Conservation (phyloP, 176 grass and related monocot species). For the Raddia distichophylla region DNA sequence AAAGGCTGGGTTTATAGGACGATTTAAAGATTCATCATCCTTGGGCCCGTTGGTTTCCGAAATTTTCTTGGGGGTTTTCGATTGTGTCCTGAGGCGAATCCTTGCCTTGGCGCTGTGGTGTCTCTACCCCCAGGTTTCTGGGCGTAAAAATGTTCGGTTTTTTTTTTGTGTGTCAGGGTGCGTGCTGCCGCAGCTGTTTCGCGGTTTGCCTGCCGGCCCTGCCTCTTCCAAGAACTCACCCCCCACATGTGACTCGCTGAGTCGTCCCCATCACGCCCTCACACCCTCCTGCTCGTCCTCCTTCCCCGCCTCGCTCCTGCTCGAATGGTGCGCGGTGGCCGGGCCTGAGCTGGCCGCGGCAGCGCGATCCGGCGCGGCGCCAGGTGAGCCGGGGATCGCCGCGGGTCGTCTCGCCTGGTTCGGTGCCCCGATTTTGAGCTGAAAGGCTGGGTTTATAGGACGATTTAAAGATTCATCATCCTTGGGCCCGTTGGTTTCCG, state of each 20-base stretch:
- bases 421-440: neutral
- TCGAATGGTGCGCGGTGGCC: slow-evolving; percentile 2
- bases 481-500: neutral
- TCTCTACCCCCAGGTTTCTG: neutral
- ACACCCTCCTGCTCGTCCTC: neutral
- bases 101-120: neutral
- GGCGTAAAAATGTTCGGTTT: neutral
- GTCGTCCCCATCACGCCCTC: neutral
- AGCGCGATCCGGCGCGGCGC: slow-evolving; percentile 5
- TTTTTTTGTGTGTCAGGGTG: neutral
- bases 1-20: neutral
- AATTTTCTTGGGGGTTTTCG: neutral
- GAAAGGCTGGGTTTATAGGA: neutral
- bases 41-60: neutral
- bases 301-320: neutral
- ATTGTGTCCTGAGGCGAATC: neutral
- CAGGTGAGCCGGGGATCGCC: neutral
- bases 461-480: neutral
- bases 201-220: neutral
- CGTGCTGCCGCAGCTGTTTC: neutral
- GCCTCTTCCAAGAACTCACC: slow-evolving; percentile 11
- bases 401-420: neutral
- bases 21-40: neutral
- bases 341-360: neutral
- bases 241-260: neutral